Evolutionary conservation across 495 filamentous ascomycete species (phyloP), one percentile per base, ranked within the genome.

Genomic region (Gamarada debralockiae): DNA sequence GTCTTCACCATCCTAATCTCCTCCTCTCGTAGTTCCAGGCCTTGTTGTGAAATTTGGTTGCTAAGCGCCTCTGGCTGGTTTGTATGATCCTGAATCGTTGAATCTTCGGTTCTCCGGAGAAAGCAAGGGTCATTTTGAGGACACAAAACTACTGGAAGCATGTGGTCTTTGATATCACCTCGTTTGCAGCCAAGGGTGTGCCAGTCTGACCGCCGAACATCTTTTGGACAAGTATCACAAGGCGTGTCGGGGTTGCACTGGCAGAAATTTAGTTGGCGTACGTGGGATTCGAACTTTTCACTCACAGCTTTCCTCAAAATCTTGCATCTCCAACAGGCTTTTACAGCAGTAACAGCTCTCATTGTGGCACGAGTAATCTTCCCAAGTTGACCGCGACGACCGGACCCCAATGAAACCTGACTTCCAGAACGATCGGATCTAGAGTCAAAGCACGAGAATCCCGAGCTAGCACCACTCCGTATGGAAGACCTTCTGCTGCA

Each of bases 241-340:
- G 47, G 47, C 8, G 3, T 40, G 8, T 40, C 7, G 20, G 47
- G 22, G 20, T 27, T 31, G 24, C 47, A 50, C 34, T 38, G 10
- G 9, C 23, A 33, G 22, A 5, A 34, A 33, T 48, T n/a, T 48
- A 13, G 23, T n/a, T 18, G 18, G 25, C 9, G 22, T 2, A 20
- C 3, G n/a, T 36, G 2, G 14, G n/a, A 20, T 3, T 2, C 25
- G 9, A 10, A 15, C 1, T 2, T 17, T 25, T 37, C 14, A 38
- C 47, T 39, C 22, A 50, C 47, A 6, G 6, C 24, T 18, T 50
- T 50, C 14, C 47, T 22, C 31, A 39, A 23, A 22, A 50, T 37
- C 17, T 38, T 50, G 20, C 47, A 50, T 18, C 47, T 38, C 47
- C 47, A 50, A 25, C 47, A 50, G 20, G 47, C 47, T 25, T 33